These are phyloP conservation scores for Spergularia bocconei DNA, from an alignment of 148 eudicot species.

Conservation along the genomic window DNA sequence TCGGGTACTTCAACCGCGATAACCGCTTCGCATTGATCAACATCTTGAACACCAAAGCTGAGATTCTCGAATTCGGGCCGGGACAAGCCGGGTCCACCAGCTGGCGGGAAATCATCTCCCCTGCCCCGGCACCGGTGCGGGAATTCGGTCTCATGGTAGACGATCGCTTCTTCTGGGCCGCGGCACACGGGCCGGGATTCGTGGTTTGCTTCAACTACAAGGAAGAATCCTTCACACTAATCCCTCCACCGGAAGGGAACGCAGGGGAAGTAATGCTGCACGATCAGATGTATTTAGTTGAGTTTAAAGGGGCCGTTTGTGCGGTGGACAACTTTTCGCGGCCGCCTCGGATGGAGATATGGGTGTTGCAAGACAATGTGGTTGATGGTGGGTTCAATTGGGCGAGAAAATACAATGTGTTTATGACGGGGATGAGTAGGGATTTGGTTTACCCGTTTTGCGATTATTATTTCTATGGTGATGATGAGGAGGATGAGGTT, in stretches of 20 bases:
- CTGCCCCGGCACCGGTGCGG: neutral
- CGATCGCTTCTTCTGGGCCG: slow-evolving; percentile 21
- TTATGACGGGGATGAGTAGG: slow-evolving; percentile 31
- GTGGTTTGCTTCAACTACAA: slow-evolving; percentile 22
- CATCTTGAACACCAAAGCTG: neutral
- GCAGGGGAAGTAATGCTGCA: slow-evolving; percentile 25
- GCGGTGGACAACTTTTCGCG: slow-evolving; percentile 33
- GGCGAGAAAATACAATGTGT: slow-evolving; percentile 32
- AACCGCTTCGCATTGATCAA: slow-evolving; percentile 16
- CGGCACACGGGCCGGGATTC: neutral
- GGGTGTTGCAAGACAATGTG: slow-evolving; percentile 12
- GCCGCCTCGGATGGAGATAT: slow-evolving; percentile 31
- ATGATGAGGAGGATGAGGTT: slow-evolving; percentile 14
- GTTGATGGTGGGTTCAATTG: slow-evolving; percentile 24
- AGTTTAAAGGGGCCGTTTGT: slow-evolving; percentile 31
- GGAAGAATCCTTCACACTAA: neutral
- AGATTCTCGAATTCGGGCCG: slow-evolving; percentile 25
- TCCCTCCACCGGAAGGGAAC: slow-evolving; percentile 22
- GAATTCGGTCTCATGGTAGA: slow-evolving; percentile 25
- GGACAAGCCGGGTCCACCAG: slow-evolving; percentile 15
- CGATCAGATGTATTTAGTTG: slow-evolving; percentile 24
- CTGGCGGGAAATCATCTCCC: slow-evolving; percentile 7
- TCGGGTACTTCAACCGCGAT: slow-evolving; percentile 14
- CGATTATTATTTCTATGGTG: slow-evolving; percentile 26
- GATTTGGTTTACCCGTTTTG: slow-evolving; percentile 32